Evolutionary conservation across 495 filamentous ascomycete species (phyloP).

Genomic region (Schizothecium vesticola): DNA sequence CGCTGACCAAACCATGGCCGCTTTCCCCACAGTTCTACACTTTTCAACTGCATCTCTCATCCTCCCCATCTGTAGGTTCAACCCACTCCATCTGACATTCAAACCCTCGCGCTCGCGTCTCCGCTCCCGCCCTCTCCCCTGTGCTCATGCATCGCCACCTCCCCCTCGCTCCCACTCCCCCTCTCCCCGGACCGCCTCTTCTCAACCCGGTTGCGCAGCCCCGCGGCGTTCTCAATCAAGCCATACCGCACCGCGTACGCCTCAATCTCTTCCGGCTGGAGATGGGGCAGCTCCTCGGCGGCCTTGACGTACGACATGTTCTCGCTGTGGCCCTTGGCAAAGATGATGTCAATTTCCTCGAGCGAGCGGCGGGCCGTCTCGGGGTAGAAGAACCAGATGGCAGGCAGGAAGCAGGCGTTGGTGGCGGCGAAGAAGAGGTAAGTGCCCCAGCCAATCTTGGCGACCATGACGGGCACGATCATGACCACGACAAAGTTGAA

Average conservation of each 20-base stretch:
- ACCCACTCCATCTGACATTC: neutral
- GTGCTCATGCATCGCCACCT: neutral
- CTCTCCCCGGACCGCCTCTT: constrained; percentile 10
- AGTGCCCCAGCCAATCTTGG: constrained; percentile 64
- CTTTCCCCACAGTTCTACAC: too few relatives aligned
- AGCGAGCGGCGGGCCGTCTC: constrained; percentile 65
- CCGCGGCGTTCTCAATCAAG: constrained; percentile 31
- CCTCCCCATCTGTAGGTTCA: too few relatives aligned
- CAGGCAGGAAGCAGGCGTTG: constrained; percentile 65
- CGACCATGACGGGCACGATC: constrained; percentile 71
- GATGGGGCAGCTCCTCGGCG: constrained; percentile 60
- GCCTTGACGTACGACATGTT: constrained; percentile 71
- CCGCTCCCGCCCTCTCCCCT: neutral
- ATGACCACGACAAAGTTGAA: constrained; percentile 80
- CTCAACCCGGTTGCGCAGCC: neutral
- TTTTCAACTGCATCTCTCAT: too few relatives aligned
- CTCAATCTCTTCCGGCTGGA: constrained; percentile 60
- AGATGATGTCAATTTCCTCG: constrained; percentile 78
- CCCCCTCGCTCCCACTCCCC: neutral
- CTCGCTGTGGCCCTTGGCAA: constrained; percentile 69
- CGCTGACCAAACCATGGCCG: too few relatives aligned
- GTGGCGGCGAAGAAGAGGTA: constrained; percentile 73
- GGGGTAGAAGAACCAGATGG: constrained; percentile 74
- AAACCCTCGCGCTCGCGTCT: neutral
- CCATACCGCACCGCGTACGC: constrained; percentile 57